Conservation (phyloP, 305 asterid species). For the Fraxinus dipetala region DNA sequence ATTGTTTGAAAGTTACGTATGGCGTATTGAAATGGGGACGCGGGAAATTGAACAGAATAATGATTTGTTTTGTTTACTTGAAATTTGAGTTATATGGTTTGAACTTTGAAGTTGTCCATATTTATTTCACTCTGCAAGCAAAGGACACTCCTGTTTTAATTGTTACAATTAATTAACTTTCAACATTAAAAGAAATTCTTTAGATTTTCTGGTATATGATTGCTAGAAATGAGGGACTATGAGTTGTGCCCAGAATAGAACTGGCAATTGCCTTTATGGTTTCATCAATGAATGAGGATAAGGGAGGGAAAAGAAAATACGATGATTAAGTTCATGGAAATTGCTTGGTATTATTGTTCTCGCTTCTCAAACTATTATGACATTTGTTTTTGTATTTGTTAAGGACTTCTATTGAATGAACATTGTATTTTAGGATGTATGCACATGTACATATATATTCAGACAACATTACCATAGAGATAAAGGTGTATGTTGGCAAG, state of each 20-base stretch:
- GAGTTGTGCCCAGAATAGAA: not conserved
- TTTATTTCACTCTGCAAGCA: not conserved
- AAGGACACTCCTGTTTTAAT: not conserved
- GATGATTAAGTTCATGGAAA: not conserved
- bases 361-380: not conserved
- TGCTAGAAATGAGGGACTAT: not conserved
- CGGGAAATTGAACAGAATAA: not conserved
- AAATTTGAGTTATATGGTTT: conserved; percentile 21
- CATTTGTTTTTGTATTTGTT: not conserved
- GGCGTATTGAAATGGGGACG: not conserved
- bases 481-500: not conserved
- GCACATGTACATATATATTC: not conserved
- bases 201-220: not conserved
- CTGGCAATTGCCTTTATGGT: not conserved
- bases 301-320: not conserved
- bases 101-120: not conserved
- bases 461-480: not conserved
- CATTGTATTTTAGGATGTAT: not conserved
- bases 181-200: not conserved
- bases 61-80: conserved; percentile 11
- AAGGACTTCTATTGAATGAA: not conserved
- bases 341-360: not conserved
- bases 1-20: not conserved
- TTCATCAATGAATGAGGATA: not conserved
- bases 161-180: not conserved